Conservation (phyloP, 2,329 filamentous ascomycete genomes). For the Fusarium tjaetaba region DNA sequence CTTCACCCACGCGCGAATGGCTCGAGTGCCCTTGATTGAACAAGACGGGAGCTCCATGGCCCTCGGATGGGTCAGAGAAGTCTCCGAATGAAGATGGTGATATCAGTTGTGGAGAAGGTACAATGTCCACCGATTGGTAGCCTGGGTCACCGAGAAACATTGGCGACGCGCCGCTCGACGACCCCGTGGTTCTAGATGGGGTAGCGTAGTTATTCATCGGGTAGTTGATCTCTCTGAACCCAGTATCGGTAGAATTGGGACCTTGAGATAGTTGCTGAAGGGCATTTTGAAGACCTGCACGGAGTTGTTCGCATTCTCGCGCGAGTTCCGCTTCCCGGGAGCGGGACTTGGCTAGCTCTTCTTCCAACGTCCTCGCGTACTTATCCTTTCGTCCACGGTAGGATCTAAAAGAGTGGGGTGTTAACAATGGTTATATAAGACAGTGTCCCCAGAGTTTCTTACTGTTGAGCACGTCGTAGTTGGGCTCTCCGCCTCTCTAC, state of each 20-base stretch:
- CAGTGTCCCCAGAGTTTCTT: background rate
- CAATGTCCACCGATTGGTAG: background rate
- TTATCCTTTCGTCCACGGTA: constrained; percentile 30
- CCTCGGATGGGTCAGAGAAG: background rate
- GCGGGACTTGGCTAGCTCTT: constrained; percentile 15
- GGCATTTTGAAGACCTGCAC: background rate
- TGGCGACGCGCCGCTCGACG: background rate
- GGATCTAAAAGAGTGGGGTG: background rate
- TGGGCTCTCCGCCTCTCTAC: constrained; percentile 27
- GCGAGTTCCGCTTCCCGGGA: constrained; percentile 10
- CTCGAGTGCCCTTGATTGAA: background rate
- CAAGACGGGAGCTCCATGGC: background rate
- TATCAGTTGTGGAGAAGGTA: constrained; percentile 10
- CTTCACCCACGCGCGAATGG: background rate
- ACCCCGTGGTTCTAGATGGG: background rate
- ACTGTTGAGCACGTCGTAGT: constrained; percentile 29
- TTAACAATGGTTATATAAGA: background rate
- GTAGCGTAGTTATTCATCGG: background rate
- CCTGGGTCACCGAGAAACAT: background rate
- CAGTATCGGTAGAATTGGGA: background rate
- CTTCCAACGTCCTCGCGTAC: constrained; percentile 12
- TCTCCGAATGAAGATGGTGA: constrained; percentile 4
- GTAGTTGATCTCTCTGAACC: background rate
- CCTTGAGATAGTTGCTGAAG: background rate
- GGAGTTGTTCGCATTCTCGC: constrained; percentile 17